These are phyloP conservation scores for Cymodocea nodosa DNA, from an alignment of 116 monocot species.

Conservation along the genomic window DNA sequence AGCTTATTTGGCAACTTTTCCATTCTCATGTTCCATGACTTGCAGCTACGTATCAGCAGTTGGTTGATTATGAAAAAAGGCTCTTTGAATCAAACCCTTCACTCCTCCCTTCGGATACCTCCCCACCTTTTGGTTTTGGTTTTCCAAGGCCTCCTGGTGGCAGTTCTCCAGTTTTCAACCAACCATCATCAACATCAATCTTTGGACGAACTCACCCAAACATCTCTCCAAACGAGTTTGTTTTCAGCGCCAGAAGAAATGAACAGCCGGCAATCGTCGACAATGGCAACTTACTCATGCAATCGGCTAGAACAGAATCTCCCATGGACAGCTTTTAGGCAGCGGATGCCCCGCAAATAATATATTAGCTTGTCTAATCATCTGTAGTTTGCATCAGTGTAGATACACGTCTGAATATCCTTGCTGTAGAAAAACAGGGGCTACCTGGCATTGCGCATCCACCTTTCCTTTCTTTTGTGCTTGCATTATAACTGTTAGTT, in stretches of 20 bases:
- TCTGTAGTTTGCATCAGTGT: background rate
- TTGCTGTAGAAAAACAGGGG: too few relatives aligned
- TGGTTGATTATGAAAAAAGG: constrained; percentile 53
- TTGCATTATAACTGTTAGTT: too few relatives aligned
- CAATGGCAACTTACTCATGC: constrained; percentile 7
- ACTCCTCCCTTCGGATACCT: constrained; percentile 11
- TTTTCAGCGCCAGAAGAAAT: constrained; percentile 47
- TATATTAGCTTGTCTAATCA: background rate
- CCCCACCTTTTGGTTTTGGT: constrained; percentile 33
- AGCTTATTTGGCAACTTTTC: too few relatives aligned
- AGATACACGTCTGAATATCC: background rate
- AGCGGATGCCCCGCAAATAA: background rate
- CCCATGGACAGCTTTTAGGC: constrained; percentile 63
- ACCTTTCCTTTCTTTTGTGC: background rate
- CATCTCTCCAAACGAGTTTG: constrained; percentile 24
- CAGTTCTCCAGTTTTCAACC: constrained; percentile 36
- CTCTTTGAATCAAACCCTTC: constrained; percentile 39
- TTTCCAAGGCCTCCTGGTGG: constrained; percentile 14
- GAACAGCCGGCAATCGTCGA: constrained; percentile 15
- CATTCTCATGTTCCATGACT: background rate
- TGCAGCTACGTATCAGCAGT: constrained; percentile 51
- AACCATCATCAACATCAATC: constrained; percentile 36
- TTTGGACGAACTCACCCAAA: constrained; percentile 29
- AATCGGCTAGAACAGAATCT: constrained; percentile 21
- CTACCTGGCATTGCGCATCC: background rate